phyloP scores from a whole-genome alignment of 2,329 filamentous ascomycete genomes.

The Chaetomiaceae sp. region DNA sequence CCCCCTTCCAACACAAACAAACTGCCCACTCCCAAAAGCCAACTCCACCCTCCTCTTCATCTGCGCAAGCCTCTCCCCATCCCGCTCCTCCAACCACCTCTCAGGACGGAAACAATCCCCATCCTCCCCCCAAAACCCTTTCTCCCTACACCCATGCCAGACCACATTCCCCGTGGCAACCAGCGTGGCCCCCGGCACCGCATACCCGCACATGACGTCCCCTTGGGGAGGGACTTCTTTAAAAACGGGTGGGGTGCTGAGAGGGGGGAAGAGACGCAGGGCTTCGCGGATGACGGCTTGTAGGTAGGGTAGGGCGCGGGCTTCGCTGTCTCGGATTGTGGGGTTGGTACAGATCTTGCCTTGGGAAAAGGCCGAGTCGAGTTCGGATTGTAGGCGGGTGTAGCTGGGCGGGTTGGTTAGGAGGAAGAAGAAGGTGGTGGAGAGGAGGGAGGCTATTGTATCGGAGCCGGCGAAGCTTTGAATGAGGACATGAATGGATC shows the following conservation, averaged over 20 bases:
- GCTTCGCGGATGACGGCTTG: constrained; percentile 38
- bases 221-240: constrained; percentile 9
- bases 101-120: constrained; percentile 20
- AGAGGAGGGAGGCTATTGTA: constrained; percentile 36
- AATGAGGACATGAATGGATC: too few species aligned
- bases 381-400: constrained; percentile 44
- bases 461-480: constrained; percentile 35
- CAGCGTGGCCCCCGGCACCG: constrained; percentile 7
- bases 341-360: background rate
- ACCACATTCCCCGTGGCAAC: constrained; percentile 6
- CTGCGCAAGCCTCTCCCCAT: background rate
- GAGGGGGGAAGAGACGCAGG: constrained; percentile 35
- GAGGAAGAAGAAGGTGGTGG: constrained; percentile 48
- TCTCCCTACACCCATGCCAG: constrained; percentile 5
- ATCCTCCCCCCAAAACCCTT: constrained; percentile 16
- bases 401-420: constrained; percentile 46
- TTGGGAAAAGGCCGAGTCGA: constrained; percentile 37
- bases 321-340: constrained; percentile 1
- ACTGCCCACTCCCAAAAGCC: constrained; percentile 18
- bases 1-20: constrained; percentile 17
- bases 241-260: constrained; percentile 14
- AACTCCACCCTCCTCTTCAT: constrained; percentile 17
- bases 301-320: constrained; percentile 32
- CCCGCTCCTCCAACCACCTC: constrained; percentile 14
- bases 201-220: constrained; percentile 5